A percentile compares a stretch with the other conserved stretches of the same genome.
phyloP scores from a whole-genome alignment of 768 basidiomycete species.

The Lentinula sp. region DNA sequence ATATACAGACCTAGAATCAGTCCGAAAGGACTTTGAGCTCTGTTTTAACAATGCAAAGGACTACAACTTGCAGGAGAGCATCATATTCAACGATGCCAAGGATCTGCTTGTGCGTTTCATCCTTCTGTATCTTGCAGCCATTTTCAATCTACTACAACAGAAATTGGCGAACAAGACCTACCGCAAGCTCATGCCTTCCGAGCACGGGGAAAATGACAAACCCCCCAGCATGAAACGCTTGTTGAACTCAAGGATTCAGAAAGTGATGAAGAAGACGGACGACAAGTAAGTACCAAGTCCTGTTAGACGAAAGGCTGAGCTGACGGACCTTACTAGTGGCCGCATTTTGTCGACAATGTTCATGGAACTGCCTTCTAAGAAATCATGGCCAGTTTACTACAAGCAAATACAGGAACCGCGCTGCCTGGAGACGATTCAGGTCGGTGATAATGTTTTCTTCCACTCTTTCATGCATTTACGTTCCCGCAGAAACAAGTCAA shows the following conservation, averaged over 20 bases:
- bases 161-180: slow-evolving; percentile 47
- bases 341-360: slow-evolving; percentile 67
- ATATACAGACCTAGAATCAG: slow-evolving; percentile 60
- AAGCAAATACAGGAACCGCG: slow-evolving; percentile 73
- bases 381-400: slow-evolving; percentile 77
- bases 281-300: slow-evolving; percentile 43
- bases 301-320: not conserved
- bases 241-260: slow-evolving; percentile 64
- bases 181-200: slow-evolving; percentile 36
- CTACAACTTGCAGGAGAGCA: slow-evolving; percentile 77
- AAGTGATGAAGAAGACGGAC: slow-evolving; percentile 68
- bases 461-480: not conserved
- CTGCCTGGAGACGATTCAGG: slow-evolving; percentile 72
- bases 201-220: slow-evolving; percentile 37
- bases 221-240: slow-evolving; percentile 58
- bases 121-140: not conserved
- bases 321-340: slow-evolving; percentile 37
- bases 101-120: slow-evolving; percentile 59
- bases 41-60: slow-evolving; percentile 78
- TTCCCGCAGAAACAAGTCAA: slow-evolving; percentile 67
- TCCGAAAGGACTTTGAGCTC: slow-evolving; percentile 67
- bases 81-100: slow-evolving; percentile 79
- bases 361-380: slow-evolving; percentile 78
- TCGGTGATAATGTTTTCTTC: slow-evolving; percentile 30
- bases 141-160: slow-evolving; percentile 19